phyloP scores from a whole-genome alignment of 164 flowering plant genomes.

The Amborella trichopoda region DNA sequence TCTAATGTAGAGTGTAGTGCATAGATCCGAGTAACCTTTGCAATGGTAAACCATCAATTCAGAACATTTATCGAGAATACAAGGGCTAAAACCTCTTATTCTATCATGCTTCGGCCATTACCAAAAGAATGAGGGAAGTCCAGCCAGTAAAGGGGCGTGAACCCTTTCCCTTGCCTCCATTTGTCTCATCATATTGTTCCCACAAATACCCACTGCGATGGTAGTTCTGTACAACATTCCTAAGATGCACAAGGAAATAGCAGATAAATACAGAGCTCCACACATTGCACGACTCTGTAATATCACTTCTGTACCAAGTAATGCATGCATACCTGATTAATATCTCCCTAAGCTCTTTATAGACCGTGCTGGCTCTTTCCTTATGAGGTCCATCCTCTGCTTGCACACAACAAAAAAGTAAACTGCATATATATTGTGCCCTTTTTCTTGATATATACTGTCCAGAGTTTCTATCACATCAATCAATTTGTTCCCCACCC shows the following conservation, averaged over 20 bases:
- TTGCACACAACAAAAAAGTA: background rate
- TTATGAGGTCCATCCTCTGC: slow-evolving; percentile 44
- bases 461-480: no score
- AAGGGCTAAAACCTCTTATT: no score
- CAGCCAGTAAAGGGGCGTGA: slow-evolving; percentile 82
- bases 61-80: no score
- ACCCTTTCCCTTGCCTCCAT: slow-evolving; percentile 76
- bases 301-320: background rate
- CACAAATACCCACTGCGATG: slow-evolving; percentile 65
- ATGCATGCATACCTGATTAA: slow-evolving; percentile 52
- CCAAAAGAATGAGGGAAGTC: slow-evolving; percentile 76
- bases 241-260: slow-evolving; percentile 20
- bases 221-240: slow-evolving; percentile 71
- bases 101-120: slow-evolving; percentile 78
- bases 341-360: slow-evolving; percentile 58
- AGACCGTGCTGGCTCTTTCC: slow-evolving; percentile 35
- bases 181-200: slow-evolving; percentile 92
- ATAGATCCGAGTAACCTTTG: no score
- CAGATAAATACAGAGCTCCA: background rate
- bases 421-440: no score
- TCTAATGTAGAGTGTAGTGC: no score
- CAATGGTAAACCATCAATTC: no score
- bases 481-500: no score
- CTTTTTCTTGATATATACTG: no score
- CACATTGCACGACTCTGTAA: background rate